Evolutionary conservation across 805 yeast genomes (phyloP).

Genomic region (Candida succiphila): DNA sequence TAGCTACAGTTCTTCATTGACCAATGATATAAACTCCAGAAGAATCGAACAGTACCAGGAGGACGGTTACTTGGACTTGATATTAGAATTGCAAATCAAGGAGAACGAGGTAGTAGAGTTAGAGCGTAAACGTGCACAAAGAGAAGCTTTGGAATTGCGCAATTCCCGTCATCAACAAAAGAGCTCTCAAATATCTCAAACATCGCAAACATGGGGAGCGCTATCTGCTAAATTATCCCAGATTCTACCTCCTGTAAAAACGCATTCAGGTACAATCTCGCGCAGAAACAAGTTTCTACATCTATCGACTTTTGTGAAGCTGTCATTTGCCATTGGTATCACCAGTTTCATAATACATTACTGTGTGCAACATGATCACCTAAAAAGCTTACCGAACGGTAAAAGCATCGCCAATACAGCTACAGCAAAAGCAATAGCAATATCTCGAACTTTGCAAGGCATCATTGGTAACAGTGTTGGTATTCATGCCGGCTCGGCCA

Average conservation of each 20-base stretch:
- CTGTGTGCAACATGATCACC: not conserved
- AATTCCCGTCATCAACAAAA: no score
- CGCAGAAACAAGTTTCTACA: not conserved
- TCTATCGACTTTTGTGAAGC: conserved; percentile 1
- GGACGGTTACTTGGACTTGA: not conserved
- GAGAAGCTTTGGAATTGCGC: no score
- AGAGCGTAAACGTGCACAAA: no score
- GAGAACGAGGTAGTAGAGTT: not conserved
- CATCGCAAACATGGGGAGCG: no score
- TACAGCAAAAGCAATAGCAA: not conserved
- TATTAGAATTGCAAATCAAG: not conserved
- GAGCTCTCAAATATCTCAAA: no score
- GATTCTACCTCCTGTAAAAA: not conserved
- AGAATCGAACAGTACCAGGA: not conserved
- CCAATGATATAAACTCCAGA: not conserved
- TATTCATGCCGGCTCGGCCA: not conserved
- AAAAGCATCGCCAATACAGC: no score
- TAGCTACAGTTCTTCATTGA: not conserved
- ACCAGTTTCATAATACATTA: not conserved
- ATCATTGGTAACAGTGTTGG: not conserved
- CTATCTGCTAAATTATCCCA: not conserved
- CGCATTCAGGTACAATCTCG: not conserved
- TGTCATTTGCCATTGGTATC: not conserved
- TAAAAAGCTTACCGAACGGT: no score
- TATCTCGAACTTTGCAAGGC: not conserved